Evolutionary conservation across 208 protist species (phyloP).

Genomic region (Trypanosomatidae sp.): DNA sequence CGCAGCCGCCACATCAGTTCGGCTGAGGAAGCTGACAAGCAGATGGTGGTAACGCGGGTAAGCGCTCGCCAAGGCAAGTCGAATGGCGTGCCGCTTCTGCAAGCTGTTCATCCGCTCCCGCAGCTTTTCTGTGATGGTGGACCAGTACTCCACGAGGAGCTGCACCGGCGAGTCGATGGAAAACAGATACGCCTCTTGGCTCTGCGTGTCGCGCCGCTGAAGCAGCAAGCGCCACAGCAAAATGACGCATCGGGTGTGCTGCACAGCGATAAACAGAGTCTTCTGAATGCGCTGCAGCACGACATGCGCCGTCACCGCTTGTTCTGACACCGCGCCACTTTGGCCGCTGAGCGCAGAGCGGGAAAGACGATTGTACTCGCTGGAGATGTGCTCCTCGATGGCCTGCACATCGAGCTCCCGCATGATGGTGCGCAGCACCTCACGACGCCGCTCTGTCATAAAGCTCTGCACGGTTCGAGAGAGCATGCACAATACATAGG

Average conservation of each 20-base stretch:
- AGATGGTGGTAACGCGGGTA: slow-evolving; percentile 57
- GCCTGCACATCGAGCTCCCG: slow-evolving; percentile 58
- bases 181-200: slow-evolving; percentile 37
- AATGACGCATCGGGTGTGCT: slow-evolving; percentile 62
- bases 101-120: slow-evolving; percentile 51
- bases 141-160: slow-evolving; percentile 74
- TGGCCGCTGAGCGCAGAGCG: background rate
- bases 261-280: slow-evolving; percentile 48
- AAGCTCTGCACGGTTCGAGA: slow-evolving; percentile 48
- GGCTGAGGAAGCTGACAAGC: slow-evolving; percentile 49
- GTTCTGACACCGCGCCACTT: slow-evolving; percentile 21
- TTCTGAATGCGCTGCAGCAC: slow-evolving; percentile 51
- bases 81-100: slow-evolving; percentile 53
- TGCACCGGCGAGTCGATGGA: slow-evolving; percentile 54
- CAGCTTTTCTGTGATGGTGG: slow-evolving; percentile 54
- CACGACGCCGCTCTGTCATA: slow-evolving; percentile 77
- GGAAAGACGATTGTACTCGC: slow-evolving; percentile 22
- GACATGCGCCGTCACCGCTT: slow-evolving; percentile 31
- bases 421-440: slow-evolving; percentile 63
- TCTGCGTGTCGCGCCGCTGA: slow-evolving; percentile 42
- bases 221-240: slow-evolving; percentile 71
- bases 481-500: slow-evolving; percentile 53
- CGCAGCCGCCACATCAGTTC: slow-evolving; percentile 18
- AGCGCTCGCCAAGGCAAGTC: slow-evolving; percentile 36
- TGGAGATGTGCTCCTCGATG: slow-evolving; percentile 44